Percentiles rank a stretch among this genome's conserved stretches.
Conservation (phyloP, 805 yeast species). For the Hanseniaspora vineae region DNA sequence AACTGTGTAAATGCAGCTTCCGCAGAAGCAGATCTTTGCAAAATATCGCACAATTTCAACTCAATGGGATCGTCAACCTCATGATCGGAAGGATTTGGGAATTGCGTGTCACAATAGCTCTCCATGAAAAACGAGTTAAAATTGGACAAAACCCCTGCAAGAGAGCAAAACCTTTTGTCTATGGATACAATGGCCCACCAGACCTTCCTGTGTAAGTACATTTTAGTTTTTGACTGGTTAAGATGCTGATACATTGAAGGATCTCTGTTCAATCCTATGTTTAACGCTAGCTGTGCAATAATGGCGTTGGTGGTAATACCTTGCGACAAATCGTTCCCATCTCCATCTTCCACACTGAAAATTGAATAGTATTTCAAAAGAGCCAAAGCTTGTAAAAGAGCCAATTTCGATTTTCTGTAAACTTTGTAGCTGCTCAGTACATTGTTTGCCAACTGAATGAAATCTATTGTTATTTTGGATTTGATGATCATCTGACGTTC, state of each 20-base stretch:
- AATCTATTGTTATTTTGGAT: conserved; percentile 1
- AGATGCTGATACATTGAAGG: conserved; percentile 2
- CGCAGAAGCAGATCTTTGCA: background rate
- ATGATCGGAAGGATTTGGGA: background rate
- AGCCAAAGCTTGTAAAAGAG: conserved; percentile 3
- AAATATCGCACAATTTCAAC: conserved; percentile 1
- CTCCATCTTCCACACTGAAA: conserved; percentile 6
- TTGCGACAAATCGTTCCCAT: conserved; percentile 4
- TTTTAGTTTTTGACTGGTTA: background rate
- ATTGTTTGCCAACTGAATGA: conserved; percentile 3
- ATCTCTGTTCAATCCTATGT: conserved; percentile 6
- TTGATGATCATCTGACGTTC: conserved; percentile 2
- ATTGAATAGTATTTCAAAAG: conserved; percentile 3
- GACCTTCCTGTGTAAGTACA: conserved; percentile 3
- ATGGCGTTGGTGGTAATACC: conserved; percentile 3
- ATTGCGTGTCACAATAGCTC: conserved; percentile 1
- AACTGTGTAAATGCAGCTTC: background rate
- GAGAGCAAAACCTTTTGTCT: conserved; percentile 2
- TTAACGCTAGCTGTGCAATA: conserved; percentile 1
- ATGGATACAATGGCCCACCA: conserved; percentile 4
- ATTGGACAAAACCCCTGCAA: conserved; percentile 3
- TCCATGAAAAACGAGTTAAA: background rate
- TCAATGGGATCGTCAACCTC: background rate
- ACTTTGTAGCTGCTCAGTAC: conserved; percentile 1
- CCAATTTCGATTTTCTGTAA: conserved; percentile 5